Evolutionary conservation across 169 alveolate genomes (phyloP).

Genomic region (Cryptosporidium meleagridis): DNA sequence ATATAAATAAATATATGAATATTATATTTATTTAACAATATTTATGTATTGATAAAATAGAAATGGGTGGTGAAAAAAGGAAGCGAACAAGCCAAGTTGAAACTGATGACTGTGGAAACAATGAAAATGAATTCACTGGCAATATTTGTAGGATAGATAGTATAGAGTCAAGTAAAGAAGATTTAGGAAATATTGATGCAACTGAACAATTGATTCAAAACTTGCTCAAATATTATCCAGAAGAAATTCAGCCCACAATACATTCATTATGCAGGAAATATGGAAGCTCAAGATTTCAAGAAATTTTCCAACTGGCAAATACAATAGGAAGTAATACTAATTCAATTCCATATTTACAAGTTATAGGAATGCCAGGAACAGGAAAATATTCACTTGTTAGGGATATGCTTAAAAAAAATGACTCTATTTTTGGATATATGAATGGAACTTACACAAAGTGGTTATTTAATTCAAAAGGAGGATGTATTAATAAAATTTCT

Average conservation of each 20-base stretch:
- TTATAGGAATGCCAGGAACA: conserved; percentile 67
- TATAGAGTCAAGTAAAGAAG: conserved; percentile 35
- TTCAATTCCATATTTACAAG: conserved; percentile 48
- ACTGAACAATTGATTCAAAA: conserved; percentile 1
- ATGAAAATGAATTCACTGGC: not conserved
- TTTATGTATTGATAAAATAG: not conserved
- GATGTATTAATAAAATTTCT: conserved; percentile 26
- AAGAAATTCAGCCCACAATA: not conserved
- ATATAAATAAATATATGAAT: too few relatives aligned
- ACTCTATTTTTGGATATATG: conserved; percentile 36
- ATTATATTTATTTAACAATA: not conserved
- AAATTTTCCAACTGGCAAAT: conserved; percentile 46
- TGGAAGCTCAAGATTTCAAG: conserved; percentile 52
- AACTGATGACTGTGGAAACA: not conserved
- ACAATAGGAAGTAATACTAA: conserved; percentile 37
- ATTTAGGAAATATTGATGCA: not conserved
- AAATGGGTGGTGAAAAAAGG: not conserved
- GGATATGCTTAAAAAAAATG: conserved; percentile 18
- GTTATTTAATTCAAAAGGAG: conserved; percentile 17
- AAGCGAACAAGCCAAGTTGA: conserved; percentile 1
- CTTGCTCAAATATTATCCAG: conserved; percentile 6
- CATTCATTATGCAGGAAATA: conserved; percentile 30
- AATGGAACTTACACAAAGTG: conserved; percentile 53
- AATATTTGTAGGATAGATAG: not conserved
- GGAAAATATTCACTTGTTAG: conserved; percentile 44